Evolutionary conservation across 177 flowering plant species (phyloP).

Genomic region (Telopea speciosissima): DNA sequence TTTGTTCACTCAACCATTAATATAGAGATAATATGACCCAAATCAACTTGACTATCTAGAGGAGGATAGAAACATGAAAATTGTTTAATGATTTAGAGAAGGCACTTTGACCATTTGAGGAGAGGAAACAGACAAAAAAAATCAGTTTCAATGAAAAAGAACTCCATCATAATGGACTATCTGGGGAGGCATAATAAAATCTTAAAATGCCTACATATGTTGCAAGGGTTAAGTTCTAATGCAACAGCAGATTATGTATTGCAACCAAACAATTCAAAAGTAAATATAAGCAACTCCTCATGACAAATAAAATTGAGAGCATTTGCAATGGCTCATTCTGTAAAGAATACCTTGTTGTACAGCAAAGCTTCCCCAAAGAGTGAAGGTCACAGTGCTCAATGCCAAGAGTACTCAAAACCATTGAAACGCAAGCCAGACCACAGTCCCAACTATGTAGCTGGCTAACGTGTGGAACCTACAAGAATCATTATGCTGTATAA

Average conservation of each 20-base stretch:
- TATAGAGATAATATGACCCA: too few relatives aligned
- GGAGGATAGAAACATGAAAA: too few relatives aligned
- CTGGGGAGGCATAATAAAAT: background rate
- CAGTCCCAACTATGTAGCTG: conserved; percentile 89
- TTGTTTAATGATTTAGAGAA: too few relatives aligned
- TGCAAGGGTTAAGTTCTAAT: background rate
- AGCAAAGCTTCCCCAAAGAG: conserved; percentile 53
- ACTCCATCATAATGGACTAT: background rate
- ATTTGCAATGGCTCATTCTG: background rate
- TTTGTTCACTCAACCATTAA: too few relatives aligned
- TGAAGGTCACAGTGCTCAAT: conserved; percentile 39
- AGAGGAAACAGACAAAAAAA: background rate
- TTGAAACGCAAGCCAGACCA: conserved; percentile 91
- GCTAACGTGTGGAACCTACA: conserved; percentile 79
- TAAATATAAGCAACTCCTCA: background rate
- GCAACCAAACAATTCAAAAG: background rate
- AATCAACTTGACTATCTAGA: too few relatives aligned
- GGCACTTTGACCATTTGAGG: background rate
- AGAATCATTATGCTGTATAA: conserved; percentile 7
- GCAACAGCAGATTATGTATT: background rate
- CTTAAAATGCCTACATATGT: background rate
- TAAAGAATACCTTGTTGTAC: conserved; percentile 61
- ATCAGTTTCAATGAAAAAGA: background rate
- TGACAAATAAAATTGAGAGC: background rate
- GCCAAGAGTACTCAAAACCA: conserved; percentile 80